A percentile compares a stretch with the other conserved stretches of the same genome.
phyloP scores from a whole-genome alignment of 148 eudicot species.

The Nyssa sinensis region DNA sequence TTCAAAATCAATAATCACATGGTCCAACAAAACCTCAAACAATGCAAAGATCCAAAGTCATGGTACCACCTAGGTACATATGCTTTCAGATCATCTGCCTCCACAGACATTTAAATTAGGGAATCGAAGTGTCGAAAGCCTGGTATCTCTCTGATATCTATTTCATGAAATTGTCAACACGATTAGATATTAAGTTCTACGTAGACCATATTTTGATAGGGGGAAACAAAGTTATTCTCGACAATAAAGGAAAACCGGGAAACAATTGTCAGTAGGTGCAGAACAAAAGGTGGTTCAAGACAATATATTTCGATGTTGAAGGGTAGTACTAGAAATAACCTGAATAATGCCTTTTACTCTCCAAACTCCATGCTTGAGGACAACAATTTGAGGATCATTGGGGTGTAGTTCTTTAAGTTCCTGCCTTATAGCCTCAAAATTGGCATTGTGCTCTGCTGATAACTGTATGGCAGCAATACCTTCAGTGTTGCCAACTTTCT shows the following conservation, averaged over 20 bases:
- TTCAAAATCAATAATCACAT: too few relatives aligned
- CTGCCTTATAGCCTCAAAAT: constrained; percentile 45
- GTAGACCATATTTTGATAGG: too few relatives aligned
- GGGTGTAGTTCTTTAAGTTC: constrained; percentile 59
- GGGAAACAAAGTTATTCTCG: too few relatives aligned
- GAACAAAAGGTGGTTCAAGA: not conserved
- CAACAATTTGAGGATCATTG: constrained; percentile 67
- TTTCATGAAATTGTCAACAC: too few relatives aligned
- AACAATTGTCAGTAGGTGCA: not conserved
- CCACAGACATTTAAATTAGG: not conserved
- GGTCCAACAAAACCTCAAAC: too few relatives aligned
- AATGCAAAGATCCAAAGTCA: too few relatives aligned
- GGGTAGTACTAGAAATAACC: constrained; percentile 29
- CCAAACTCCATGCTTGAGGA: constrained; percentile 71
- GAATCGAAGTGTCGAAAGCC: not conserved
- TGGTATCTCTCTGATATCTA: not conserved
- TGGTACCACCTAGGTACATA: not conserved
- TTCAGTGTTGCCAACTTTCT: constrained; percentile 51
- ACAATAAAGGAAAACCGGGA: not conserved
- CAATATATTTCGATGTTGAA: not conserved
- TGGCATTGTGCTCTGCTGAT: constrained; percentile 71
- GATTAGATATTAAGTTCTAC: too few relatives aligned
- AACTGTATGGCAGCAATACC: constrained; percentile 55
- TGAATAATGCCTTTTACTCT: constrained; percentile 81
- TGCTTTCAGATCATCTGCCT: not conserved